Evolutionary conservation across 306 rosid genomes (phyloP).

Genomic region (Gastrolobium villosum): DNA sequence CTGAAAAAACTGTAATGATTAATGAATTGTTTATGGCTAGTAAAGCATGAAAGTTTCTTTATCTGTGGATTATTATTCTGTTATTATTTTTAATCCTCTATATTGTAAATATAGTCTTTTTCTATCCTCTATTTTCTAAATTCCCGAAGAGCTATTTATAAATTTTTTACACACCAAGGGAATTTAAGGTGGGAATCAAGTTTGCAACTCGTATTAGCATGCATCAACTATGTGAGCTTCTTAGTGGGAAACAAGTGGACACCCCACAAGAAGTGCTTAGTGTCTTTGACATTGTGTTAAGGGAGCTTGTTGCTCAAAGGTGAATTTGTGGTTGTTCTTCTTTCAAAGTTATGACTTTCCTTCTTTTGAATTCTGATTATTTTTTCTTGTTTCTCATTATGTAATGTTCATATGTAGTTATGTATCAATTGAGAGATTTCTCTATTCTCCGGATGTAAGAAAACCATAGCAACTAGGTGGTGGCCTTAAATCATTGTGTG

Average conservation of each 20-base stretch:
- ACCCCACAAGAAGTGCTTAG: conserved; percentile 58
- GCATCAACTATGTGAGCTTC: conserved; percentile 59
- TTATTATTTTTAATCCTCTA: conserved; percentile 5
- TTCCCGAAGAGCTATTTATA: too few relatives aligned
- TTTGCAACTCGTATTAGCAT: conserved; percentile 54
- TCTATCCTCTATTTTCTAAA: background rate
- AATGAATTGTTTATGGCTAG: background rate
- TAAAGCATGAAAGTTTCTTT: background rate
- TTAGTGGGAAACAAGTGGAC: conserved; percentile 53
- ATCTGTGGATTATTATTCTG: background rate
- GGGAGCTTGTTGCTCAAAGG: conserved; percentile 61
- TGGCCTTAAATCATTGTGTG: conserved; percentile 66
- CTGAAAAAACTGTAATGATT: background rate
- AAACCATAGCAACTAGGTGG: conserved; percentile 59
- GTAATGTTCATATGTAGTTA: conserved; percentile 43
- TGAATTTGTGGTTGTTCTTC: conserved; percentile 16
- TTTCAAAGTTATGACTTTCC: background rate
- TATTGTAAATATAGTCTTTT: background rate
- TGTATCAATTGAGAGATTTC: conserved; percentile 56
- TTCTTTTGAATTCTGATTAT: background rate
- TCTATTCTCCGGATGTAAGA: conserved; percentile 58
- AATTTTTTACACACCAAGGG: too few relatives aligned
- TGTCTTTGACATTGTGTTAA: conserved; percentile 61
- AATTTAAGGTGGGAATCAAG: conserved; percentile 54
- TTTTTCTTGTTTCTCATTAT: conserved; percentile 21